Base-by-base conservation (phyloP, 495 filamentous ascomycete species). In the Hypoxylon fragiforme region DNA sequence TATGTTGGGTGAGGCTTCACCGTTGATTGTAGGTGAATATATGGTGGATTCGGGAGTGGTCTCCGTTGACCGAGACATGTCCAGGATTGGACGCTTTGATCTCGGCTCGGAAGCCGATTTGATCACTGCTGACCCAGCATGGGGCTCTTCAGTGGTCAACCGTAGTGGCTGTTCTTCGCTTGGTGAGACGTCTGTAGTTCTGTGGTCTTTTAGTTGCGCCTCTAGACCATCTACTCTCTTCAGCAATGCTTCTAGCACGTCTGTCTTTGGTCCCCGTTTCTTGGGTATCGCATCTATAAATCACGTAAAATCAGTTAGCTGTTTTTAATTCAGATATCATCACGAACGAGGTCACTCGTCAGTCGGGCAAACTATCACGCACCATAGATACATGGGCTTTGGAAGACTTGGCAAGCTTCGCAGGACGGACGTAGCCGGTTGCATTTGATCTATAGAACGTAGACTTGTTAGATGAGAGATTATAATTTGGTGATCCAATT, bases 341-440 rank as follows among this genome's bases (percentile, higher is more conserved):
- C 5, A 32, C 15, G 24, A 38, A 39, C 18, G 32, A 14, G 14
- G 1, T 19, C 22, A 24, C 34, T 34, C 14, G 7, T 7, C 15
- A 22, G 19, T 14, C 26, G 31, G 34, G 9, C 21, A 3, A 18
- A 50, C 15, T 38, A 9, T 11, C 34, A 70, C 81, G 42, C 77
- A 94, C 89, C 90, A 65, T 95, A 95, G 32, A 95, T 78, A 72
- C 90, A 95, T n/a, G 86, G 82, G 61, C 86, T 90, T 50, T 90
- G 86, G 67, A 95, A 95, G 39, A 92, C 85, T 68, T 90, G 88
- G 67, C 90, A 95, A 43, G 90, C 89, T 69, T 92, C 89, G 63
- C 90, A 95, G 47, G 87, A 87, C 26, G 90, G 90, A 16, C 86
- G 83, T 48, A 90, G 69, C 13, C 90, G 87, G 72, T 91, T 92